phyloP scores from a whole-genome alignment of 1,139 yeast genomes.

The Candida freyschussii region DNA sequence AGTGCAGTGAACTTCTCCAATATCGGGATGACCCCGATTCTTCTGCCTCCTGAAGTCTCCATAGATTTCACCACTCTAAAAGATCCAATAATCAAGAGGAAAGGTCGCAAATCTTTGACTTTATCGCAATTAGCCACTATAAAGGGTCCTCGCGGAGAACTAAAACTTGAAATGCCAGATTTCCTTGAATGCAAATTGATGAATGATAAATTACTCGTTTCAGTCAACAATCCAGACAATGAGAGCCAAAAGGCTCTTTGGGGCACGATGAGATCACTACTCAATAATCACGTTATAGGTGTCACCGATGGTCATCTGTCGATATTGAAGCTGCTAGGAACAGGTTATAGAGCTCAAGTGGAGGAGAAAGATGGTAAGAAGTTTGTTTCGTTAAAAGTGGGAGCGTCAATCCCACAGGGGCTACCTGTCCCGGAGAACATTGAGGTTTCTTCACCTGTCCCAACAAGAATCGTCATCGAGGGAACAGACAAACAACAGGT shows the following conservation, averaged over 20 bases:
- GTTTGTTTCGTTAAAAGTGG: conserved; percentile 72
- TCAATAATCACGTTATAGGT: conserved; percentile 78
- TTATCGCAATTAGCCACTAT: conserved; percentile 63
- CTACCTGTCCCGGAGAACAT: conserved; percentile 70
- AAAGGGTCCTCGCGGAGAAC: conserved; percentile 74
- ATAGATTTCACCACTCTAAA: conserved; percentile 33
- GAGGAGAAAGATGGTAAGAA: conserved; percentile 48
- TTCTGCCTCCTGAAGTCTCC: conserved; percentile 47
- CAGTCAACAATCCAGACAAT: conserved; percentile 51
- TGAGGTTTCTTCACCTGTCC: conserved; percentile 71
- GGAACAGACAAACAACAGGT: conserved; percentile 89
- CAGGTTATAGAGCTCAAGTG: conserved; percentile 87
- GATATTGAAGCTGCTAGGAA: conserved; percentile 87
- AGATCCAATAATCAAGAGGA: conserved; percentile 52
- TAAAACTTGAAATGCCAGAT: conserved; percentile 64
- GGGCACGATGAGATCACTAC: conserved; percentile 86
- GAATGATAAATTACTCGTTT: conserved; percentile 43
- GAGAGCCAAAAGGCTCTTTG: conserved; percentile 83
- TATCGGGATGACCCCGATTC: conserved; percentile 58
- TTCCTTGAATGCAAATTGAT: conserved; percentile 47
- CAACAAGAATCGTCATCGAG: conserved; percentile 82
- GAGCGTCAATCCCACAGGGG: conserved; percentile 71
- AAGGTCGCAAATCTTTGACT: conserved; percentile 57
- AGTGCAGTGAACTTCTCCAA: conserved; percentile 37
- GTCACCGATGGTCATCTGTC: conserved; percentile 91